These are phyloP conservation scores for Naganishia antarctica DNA, from an alignment of 768 basidiomycete species.

Conservation along the genomic window DNA sequence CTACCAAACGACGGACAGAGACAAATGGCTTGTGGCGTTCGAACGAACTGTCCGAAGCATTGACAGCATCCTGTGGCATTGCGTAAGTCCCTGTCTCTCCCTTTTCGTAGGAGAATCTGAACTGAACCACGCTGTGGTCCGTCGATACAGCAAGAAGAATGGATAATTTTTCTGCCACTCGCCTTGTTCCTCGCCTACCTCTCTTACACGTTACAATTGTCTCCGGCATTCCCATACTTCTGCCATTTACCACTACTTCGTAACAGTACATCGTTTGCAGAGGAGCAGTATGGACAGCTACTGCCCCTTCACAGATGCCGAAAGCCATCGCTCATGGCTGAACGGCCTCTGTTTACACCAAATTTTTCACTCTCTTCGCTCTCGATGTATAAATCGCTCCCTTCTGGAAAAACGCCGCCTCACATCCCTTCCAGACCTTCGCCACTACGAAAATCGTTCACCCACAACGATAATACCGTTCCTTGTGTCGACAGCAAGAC, in stretches of 20 bases:
- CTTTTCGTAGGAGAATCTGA: not conserved
- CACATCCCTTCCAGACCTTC: not conserved
- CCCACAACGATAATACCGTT: not conserved
- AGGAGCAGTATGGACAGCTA: not conserved
- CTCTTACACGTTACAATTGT: conserved; percentile 5
- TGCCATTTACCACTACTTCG: not conserved
- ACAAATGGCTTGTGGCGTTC: conserved; percentile 14
- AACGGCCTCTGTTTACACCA: not conserved
- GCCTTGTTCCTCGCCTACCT: conserved; percentile 9
- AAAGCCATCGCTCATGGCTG: not conserved
- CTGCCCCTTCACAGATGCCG: conserved; percentile 6
- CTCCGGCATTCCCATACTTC: conserved; percentile 9
- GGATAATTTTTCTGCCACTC: conserved; percentile 1
- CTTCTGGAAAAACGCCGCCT: not conserved
- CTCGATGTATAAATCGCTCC: not conserved
- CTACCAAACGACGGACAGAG: not conserved
- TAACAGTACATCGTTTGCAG: not conserved
- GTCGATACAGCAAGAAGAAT: conserved; percentile 4
- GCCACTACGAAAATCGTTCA: conserved; percentile 3
- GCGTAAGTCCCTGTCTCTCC: not conserved
- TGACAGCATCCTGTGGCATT: conserved; percentile 6
- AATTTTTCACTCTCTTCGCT: not conserved
- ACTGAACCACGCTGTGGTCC: not conserved
- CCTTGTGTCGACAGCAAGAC: not conserved
- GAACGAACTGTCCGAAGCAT: conserved; percentile 5